Evolutionary conservation across 345 rosid species (phyloP).

Genomic region (Noccaea caerulescens): DNA sequence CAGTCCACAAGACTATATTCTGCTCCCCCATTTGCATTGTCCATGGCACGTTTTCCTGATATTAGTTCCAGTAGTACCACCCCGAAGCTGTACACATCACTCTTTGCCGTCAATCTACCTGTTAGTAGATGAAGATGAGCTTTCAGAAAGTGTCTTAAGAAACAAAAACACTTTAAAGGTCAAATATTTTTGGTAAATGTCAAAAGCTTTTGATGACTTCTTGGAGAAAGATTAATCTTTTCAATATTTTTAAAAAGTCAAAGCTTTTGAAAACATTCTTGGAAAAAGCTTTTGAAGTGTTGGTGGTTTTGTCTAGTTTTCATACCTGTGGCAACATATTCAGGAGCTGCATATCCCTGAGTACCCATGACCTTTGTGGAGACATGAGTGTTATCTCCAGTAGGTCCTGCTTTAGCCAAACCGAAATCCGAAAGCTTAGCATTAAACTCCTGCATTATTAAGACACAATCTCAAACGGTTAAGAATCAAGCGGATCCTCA

Average conservation of each 20-base stretch:
- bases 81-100: slow-evolving; percentile 81
- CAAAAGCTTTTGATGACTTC: slow-evolving; percentile 10
- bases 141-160: slow-evolving; percentile 13
- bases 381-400: slow-evolving; percentile 94
- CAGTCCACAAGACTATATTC: slow-evolving; percentile 79
- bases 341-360: slow-evolving; percentile 97
- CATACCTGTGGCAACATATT: slow-evolving; percentile 94
- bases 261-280: slow-evolving; percentile 12
- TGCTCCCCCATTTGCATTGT: slow-evolving; percentile 51
- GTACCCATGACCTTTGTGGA: slow-evolving; percentile 97
- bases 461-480: slow-evolving; percentile 4
- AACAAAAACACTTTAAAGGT: slow-evolving; percentile 12
- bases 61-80: slow-evolving; percentile 69
- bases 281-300: neutral
- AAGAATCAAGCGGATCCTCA: neutral
- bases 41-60: slow-evolving; percentile 63
- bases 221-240: slow-evolving; percentile 3
- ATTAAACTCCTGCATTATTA: slow-evolving; percentile 69
- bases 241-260: slow-evolving; percentile 5
- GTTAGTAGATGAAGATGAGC: slow-evolving; percentile 34
- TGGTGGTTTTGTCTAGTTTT: neutral
- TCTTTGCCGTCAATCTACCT: slow-evolving; percentile 66
- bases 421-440: slow-evolving; percentile 97
- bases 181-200: neutral
- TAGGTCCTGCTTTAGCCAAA: slow-evolving; percentile 98